Percentiles rank a stretch among this genome's conserved stretches.
Evolutionary conservation across 2,329 filamentous ascomycete species (phyloP).

Genomic region (Penicillium concentricum): DNA sequence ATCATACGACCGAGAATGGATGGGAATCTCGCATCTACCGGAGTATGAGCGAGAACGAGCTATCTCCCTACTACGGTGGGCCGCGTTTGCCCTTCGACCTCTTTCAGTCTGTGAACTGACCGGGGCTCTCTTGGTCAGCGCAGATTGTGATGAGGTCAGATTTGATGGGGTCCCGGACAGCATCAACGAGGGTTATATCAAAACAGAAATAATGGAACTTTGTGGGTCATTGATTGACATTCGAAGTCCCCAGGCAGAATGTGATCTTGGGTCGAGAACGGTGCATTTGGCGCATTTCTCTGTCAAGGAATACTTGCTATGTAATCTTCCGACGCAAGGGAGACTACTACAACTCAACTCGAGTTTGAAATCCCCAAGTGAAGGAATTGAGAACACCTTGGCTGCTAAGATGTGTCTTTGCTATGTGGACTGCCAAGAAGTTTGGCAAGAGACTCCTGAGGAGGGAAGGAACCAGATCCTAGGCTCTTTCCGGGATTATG

Average conservation of each 20-base stretch:
- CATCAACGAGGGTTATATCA: slow-evolving; percentile 6
- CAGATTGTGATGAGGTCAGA: neutral
- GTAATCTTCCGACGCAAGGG: neutral
- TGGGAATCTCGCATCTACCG: neutral
- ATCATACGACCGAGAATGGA: slow-evolving; percentile 6
- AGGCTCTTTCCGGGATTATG: slow-evolving; percentile 1
- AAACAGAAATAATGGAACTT: neutral
- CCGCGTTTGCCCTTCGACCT: slow-evolving; percentile 4
- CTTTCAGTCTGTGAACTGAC: slow-evolving; percentile 4
- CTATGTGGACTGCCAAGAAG: neutral
- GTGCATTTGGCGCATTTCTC: slow-evolving; percentile 12
- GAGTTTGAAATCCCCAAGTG: neutral
- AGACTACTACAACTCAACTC: neutral
- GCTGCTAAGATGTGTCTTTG: slow-evolving; percentile 2
- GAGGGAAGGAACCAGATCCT: neutral
- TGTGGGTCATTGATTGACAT: slow-evolving; percentile 9
- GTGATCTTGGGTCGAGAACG: neutral
- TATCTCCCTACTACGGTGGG: slow-evolving; percentile 4
- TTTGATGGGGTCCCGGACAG: neutral
- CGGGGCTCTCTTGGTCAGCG: neutral
- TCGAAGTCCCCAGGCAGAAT: neutral
- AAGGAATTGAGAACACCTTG: neutral
- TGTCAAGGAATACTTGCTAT: slow-evolving; percentile 8
- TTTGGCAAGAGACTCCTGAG: neutral
- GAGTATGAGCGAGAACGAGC: neutral